Evolutionary conservation across 805 yeast genomes (phyloP), one percentile per base, ranked within the genome.

Genomic region (Blastobotrys chiropterorum): DNA sequence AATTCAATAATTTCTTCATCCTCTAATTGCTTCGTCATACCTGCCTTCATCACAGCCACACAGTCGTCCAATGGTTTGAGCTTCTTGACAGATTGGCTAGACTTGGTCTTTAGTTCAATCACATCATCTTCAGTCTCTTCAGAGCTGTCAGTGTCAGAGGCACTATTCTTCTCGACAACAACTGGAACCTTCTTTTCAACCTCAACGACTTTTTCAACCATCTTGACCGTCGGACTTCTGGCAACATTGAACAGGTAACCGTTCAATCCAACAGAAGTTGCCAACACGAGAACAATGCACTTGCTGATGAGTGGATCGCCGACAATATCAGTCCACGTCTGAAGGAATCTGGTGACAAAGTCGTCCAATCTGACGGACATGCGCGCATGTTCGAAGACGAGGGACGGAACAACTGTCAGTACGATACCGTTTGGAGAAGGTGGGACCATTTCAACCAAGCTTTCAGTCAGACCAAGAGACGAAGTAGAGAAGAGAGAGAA

Each of bases 171-270:
- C 54, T 56, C 65, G 11, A 58, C 58, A 43, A 65, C 56, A 34
- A 62, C 60, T 3, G 69, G 66, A 14, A 63, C 63, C 50, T 59
- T 59, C 49, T 62, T 63, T 30, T 67, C 68, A 5, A 67, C 63
- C 47, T 63, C 67, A 39, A 64, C 60, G 19, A 60, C 56, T 56
- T 58, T 62, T 50, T 64, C 66, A 15, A 69, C 68, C 15, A 67
- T 60, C 50, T 61, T 53, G 41, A 67, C 59, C 45, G 57, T 56
- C 41, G 62, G 62, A 31, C 54, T 56, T 53, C 62, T 66, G n/a
- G 96, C 85, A 52, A 88, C 94, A 62, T 89, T 88, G 66, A 92
- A 77, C 59, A 94, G 76, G 67, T 90, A 92, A 48, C 86, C 81
- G 66, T 94, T 94, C 57, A 87, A 82, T 3, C 85, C 82, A 51